These are phyloP conservation scores for Eutrema yunnanense DNA, from an alignment of 345 rosid species.

Conservation along the genomic window DNA sequence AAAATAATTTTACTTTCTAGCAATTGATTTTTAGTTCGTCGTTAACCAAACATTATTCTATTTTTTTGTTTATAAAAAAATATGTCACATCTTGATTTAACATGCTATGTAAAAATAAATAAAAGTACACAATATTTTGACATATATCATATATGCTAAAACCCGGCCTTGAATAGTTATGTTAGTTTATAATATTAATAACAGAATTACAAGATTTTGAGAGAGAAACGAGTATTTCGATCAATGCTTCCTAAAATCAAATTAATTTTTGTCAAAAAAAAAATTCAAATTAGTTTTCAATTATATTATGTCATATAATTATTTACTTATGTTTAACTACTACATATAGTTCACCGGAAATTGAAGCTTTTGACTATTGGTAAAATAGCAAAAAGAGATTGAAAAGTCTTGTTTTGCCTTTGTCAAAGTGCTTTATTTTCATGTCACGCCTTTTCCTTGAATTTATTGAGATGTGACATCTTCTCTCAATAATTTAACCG, in stretches of 20 bases:
- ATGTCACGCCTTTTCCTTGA: conserved; percentile 8
- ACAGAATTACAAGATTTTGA: too few relatives aligned
- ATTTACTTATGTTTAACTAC: too few relatives aligned
- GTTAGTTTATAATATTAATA: too few relatives aligned
- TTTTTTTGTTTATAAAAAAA: too few relatives aligned
- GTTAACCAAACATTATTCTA: background rate
- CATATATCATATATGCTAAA: background rate
- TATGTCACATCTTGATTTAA: background rate
- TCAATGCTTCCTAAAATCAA: too few relatives aligned
- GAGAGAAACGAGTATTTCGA: too few relatives aligned
- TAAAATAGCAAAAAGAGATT: background rate
- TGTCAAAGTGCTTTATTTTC: conserved; percentile 11
- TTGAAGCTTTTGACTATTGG: conserved; percentile 7
- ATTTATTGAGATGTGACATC: conserved; percentile 17
- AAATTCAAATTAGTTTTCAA: too few relatives aligned
- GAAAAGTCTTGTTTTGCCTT: conserved; percentile 3
- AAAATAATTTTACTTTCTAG: background rate
- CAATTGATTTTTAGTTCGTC: too few relatives aligned
- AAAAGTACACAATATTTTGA: background rate
- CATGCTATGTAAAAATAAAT: background rate
- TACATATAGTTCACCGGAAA: background rate
- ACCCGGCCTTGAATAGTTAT: background rate
- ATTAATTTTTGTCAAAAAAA: too few relatives aligned
- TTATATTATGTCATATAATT: too few relatives aligned
- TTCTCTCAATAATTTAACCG: background rate